Evolutionary conservation across 805 yeast genomes (phyloP), one percentile per base, ranked within the genome.

Genomic region (Saturnispora hagleri): DNA sequence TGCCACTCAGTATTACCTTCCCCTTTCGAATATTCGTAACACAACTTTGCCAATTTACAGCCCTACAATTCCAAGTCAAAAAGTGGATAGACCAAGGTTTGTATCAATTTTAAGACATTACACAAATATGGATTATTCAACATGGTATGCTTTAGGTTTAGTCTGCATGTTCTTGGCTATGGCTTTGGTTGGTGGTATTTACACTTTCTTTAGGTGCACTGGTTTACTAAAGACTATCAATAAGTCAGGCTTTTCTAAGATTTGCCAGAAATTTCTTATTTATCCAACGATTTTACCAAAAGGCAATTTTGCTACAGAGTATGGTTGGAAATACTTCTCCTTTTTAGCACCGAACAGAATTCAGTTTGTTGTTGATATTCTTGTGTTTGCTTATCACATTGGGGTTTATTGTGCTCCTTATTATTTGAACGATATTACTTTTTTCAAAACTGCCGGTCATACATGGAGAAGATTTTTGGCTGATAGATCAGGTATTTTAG

Each of bases 131-230:
- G 42, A 38, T 8, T 17, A 38, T 4, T 38, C 42, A 20, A 58
- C 64, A 0, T 61, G 57, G 58, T 66, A 65, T 60, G 71, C 74
- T 4, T 68, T 64, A 45, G 67, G 65, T 4, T 57, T 74, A 33
- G 55, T 69, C 48, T 60, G 63, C 8, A 75, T 66, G 57, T 76
- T 76, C 69, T 64, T 65, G n/a, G 17, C 68, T 2, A 65, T 74
- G 0, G 60, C 75, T 57, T n/a, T 72, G 0, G 36, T 71, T 17
- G 68, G 71, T 24, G 66, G 69, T 13, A n/a, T 61, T 4, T 56
- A 55, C 58, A 71, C 71, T 50, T 69, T 43, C 58, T 70, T 58
- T 60, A 61, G 52, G 27, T 63, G 53, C 15, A 51, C 58, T 2
- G 57, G 63, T 24, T 48, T 70, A 15, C 69, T 61, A 0, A 69